Evolutionary conservation across 805 yeast genomes (phyloP).

Genomic region (Cyberlindnera suaveolens): DNA sequence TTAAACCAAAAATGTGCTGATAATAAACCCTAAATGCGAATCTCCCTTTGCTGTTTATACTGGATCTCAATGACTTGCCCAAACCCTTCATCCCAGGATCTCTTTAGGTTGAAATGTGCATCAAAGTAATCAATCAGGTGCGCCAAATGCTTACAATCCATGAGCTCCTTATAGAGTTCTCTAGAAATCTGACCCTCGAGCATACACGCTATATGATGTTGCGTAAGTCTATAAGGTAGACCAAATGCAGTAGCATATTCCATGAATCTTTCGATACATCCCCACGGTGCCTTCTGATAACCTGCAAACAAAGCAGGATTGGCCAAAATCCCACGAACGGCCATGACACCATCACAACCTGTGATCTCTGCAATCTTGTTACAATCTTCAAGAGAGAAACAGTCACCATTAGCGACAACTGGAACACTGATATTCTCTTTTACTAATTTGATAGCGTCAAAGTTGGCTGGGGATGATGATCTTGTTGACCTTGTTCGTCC

Average conservation of each 20-base stretch:
- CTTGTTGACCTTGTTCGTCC: conserved; percentile 85
- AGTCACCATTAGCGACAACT: conserved; percentile 97
- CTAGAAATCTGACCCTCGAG: conserved; percentile 48
- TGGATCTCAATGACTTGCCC: conserved; percentile 47
- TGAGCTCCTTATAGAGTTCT: conserved; percentile 51
- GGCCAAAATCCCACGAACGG: conserved; percentile 79
- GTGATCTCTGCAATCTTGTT: conserved; percentile 54
- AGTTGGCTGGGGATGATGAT: conserved; percentile 75
- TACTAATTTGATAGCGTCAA: conserved; percentile 70
- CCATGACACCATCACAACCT: conserved; percentile 90
- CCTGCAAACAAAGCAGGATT: conserved; percentile 91
- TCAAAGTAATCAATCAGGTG: conserved; percentile 85
- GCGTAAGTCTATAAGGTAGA: conserved; percentile 74
- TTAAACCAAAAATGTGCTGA: not conserved
- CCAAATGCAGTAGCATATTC: conserved; percentile 75
- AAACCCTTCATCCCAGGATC: conserved; percentile 66
- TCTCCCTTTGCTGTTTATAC: conserved; percentile 25
- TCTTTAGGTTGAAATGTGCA: conserved; percentile 51
- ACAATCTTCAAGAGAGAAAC: conserved; percentile 65
- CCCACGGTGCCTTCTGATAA: conserved; percentile 75
- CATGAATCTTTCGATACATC: conserved; percentile 80
- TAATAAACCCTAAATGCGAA: conserved; percentile 21
- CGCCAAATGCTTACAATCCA: conserved; percentile 48
- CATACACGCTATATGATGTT: conserved; percentile 90
- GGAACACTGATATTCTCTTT: conserved; percentile 53